A percentile compares a stretch with the other conserved stretches of the same genome.
Conservation (phyloP, 208 protist genomes). For the Vickermania spadyakhi region DNA sequence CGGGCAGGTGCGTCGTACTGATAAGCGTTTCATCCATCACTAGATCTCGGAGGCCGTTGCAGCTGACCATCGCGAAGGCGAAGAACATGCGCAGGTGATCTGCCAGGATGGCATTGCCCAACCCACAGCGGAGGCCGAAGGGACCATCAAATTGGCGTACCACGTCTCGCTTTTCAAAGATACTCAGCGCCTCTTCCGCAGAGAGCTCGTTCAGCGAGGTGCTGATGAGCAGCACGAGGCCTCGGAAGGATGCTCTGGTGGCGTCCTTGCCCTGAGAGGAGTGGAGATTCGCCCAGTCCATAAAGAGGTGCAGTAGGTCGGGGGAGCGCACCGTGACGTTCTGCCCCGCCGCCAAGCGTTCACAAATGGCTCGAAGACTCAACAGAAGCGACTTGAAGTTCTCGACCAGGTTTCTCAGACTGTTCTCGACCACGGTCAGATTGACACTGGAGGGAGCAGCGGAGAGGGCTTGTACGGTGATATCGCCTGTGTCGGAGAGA, state of each 20-base stretch:
- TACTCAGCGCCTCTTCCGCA: background rate
- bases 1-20: background rate
- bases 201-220: background rate
- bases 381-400: conserved; percentile 1
- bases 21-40: conserved; percentile 1
- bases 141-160: background rate
- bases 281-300: background rate
- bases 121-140: background rate
- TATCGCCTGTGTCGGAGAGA: background rate
- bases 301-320: background rate
- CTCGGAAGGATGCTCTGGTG: background rate
- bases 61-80: background rate
- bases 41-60: background rate
- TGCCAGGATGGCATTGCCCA: background rate
- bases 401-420: conserved; percentile 1
- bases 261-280: background rate
- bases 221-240: background rate
- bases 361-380: background rate
- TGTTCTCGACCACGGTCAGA: background rate
- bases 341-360: background rate
- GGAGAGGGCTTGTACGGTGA: background rate
- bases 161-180: background rate
- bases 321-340: background rate
- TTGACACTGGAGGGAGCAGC: background rate
- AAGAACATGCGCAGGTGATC: background rate